phyloP scores from a whole-genome alignment of 805 yeast species.

The Candida sphagnicola region DNA sequence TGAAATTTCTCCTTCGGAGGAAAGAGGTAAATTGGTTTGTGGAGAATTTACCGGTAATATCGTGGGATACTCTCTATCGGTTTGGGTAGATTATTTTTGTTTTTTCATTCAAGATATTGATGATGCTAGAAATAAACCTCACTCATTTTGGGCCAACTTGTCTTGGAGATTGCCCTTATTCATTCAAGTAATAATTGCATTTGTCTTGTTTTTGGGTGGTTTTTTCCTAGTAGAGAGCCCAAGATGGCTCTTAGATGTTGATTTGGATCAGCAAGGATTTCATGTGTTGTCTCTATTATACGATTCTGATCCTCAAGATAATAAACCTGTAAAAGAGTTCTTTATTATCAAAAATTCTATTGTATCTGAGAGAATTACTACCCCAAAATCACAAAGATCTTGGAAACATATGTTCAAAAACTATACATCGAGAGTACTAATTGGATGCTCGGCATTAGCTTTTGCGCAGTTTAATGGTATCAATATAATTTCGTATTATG shows the following conservation, averaged over 20 bases:
- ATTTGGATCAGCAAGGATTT: constrained; percentile 57
- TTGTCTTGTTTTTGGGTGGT: constrained; percentile 66
- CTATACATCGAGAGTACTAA: constrained; percentile 30
- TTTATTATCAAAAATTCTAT: constrained; percentile 44
- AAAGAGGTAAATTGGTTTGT: constrained; percentile 80
- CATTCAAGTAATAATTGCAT: constrained; percentile 72
- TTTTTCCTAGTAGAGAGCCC: constrained; percentile 83
- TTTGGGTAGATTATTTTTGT: constrained; percentile 83
- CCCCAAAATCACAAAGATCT: constrained; percentile 37
- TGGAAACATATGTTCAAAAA: constrained; percentile 40
- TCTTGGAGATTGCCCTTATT: constrained; percentile 81
- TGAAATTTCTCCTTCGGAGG: constrained; percentile 84
- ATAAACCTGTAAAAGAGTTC: constrained; percentile 40
- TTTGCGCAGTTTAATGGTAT: constrained; percentile 52
- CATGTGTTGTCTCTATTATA: constrained; percentile 23
- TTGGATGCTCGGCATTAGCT: constrained; percentile 41
- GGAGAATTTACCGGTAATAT: constrained; percentile 87
- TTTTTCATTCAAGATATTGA: constrained; percentile 57
- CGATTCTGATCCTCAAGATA: constrained; percentile 25
- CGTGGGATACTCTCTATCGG: constrained; percentile 74
- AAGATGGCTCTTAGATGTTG: constrained; percentile 83
- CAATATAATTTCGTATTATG: constrained; percentile 55
- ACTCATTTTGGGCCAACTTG: constrained; percentile 33
- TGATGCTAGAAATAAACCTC: constrained; percentile 32
- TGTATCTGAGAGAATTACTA: constrained; percentile 30